A percentile compares a stretch with the other conserved stretches of the same genome.
phyloP scores from a whole-genome alignment of 148 eudicot species.

The Pharnaceum exiguum region DNA sequence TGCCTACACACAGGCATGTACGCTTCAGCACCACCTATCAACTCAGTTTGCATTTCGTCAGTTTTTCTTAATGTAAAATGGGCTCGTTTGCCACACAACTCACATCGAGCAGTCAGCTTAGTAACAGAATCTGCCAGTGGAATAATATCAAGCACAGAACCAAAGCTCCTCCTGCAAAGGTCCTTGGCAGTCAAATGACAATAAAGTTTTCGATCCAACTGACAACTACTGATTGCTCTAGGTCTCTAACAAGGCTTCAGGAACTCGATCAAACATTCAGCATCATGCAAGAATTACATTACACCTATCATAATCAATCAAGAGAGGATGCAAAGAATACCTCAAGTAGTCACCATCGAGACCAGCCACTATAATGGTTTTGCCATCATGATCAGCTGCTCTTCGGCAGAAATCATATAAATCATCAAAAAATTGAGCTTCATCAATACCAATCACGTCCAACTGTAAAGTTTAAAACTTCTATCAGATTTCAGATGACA shows the following conservation, averaged over 20 bases:
- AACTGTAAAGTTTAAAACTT: conserved; percentile 36
- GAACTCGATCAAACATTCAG: neutral
- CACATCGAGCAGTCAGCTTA: conserved; percentile 79
- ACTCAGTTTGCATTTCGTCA: conserved; percentile 70
- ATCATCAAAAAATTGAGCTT: conserved; percentile 90
- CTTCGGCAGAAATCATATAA: conserved; percentile 70
- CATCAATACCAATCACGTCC: conserved; percentile 92
- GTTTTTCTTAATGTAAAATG: conserved; percentile 85
- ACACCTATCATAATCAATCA: neutral
- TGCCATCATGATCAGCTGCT: conserved; percentile 90
- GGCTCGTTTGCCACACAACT: conserved; percentile 82
- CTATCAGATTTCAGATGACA: neutral
- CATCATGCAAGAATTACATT: neutral
- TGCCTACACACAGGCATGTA: conserved; percentile 97
- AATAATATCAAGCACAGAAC: conserved; percentile 80
- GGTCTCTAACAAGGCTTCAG: neutral
- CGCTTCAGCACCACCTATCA: conserved; percentile 88
- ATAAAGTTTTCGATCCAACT: neutral
- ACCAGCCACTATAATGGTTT: conserved; percentile 84
- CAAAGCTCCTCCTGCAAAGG: conserved; percentile 72
- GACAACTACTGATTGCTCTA: neutral
- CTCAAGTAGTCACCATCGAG: conserved; percentile 90
- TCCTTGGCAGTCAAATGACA: conserved; percentile 7
- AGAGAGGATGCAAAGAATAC: conserved; percentile 22
- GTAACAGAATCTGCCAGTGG: conserved; percentile 91